Percentiles rank a stretch among this genome's conserved stretches.
These are phyloP conservation scores for Cladosporium phlei DNA, from an alignment of 2,329 filamentous ascomycete genomes.

Conservation along the genomic window DNA sequence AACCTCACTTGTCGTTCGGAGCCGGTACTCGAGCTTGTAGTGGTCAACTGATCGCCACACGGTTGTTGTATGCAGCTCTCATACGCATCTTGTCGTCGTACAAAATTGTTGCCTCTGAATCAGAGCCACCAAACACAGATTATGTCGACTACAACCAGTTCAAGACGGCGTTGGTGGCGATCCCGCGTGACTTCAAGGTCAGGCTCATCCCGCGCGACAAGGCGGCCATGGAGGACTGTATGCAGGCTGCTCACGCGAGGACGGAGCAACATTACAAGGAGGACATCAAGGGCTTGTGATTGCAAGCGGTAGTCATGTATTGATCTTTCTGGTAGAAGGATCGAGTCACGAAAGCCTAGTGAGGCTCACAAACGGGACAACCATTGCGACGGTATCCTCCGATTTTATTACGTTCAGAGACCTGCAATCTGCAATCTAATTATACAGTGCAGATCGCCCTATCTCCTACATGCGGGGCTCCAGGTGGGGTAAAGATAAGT, in stretches of 20 bases:
- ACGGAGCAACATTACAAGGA: constrained; percentile 36
- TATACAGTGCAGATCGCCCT: no score
- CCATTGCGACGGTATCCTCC: no score
- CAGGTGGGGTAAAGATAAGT: no score
- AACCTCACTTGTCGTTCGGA: constrained; percentile 47
- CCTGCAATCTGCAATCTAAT: no score
- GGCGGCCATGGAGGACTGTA: constrained; percentile 35
- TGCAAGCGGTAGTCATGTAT: not conserved
- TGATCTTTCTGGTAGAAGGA: not conserved
- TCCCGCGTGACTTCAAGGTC: constrained; percentile 56
- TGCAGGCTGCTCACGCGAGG: constrained; percentile 26
- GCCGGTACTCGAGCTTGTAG: constrained; percentile 50
- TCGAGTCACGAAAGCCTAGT: not conserved
- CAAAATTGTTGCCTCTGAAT: constrained; percentile 46
- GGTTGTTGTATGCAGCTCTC: constrained; percentile 48
- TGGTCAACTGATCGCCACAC: constrained; percentile 48
- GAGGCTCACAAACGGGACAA: no score
- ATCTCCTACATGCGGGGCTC: no score
- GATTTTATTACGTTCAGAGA: no score
- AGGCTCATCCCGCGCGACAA: constrained; percentile 50
- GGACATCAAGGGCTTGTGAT: not conserved
- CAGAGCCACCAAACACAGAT: constrained; percentile 54
- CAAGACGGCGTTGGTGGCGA: constrained; percentile 56
- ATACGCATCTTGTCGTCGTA: constrained; percentile 48
- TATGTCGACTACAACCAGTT: constrained; percentile 60